Evolutionary conservation across 2,329 filamentous ascomycete species (phyloP), one percentile per base, ranked within the genome.

Genomic region (Salinomyces thailandicus): DNA sequence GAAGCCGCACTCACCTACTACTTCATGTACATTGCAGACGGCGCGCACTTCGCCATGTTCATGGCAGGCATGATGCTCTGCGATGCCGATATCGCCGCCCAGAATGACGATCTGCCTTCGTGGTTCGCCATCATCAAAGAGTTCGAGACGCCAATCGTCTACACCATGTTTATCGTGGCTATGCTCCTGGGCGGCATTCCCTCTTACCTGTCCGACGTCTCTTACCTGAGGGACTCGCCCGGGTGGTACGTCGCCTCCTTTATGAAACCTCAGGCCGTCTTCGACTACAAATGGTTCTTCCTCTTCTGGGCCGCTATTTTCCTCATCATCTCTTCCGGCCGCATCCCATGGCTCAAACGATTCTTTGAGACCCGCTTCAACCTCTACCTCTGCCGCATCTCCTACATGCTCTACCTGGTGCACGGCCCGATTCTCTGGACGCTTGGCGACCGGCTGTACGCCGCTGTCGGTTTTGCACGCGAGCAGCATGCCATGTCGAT

Each of bases 11-110:
- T 84, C 8, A 67, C 75, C 14, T 62, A 66, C 44, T 84, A 83
- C 58, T 81, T 80, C 50, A 62, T 83, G 52, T 81, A 79, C 53
- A 68, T 82, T 35, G 69, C 68, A 3, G 79, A 84, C 52, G 78
- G 75, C 16, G 74, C 68, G 57, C 75, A 74, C 50, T 72, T 71
- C 45, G 65, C 75, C 12, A 63, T 77, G 55, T 81, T 81, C 52
- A 55, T 71, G 9, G 59, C 66, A 1, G 77, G 77, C 15, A 75
- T 79, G 71, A 55, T 79, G 3, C 63, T 79, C 9, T 71, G 69
- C 53, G 75, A 81, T 40, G 55, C 81, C 18, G 76, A 81, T 45
- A 49, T 74, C 4, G 64, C 78, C 2, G 67, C 70, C 1, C 58
- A 55, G 31, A 60, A 58, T 30, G 62, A 66, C 24, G 62, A 72